Evolutionary conservation across 768 basidiomycete species (phyloP), one percentile per base, ranked within the genome.

Genomic region (Lentinus brumalis): DNA sequence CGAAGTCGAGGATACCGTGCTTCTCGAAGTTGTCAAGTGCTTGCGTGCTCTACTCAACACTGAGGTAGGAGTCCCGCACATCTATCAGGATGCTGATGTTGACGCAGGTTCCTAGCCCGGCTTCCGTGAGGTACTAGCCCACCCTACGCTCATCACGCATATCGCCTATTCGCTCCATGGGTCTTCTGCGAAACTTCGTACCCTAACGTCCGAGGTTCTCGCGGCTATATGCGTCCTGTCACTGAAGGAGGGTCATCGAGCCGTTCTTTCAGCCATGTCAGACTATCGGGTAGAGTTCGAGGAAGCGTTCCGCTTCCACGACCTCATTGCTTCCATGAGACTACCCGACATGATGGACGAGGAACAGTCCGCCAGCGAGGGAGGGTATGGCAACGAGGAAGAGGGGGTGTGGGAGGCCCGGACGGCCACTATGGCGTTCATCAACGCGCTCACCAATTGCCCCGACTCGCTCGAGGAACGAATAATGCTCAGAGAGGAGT

Each of bases 21-120:
- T 95, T 30, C 67, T 88, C 32, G 94, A 96, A 70, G 72, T 87
- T 26, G 79, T 93, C 64, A 91, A 88, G 69, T 94, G 92, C 70
- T 74, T 97, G 26, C 79, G 94, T 42, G 89, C 89, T 0, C 74
- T 98, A 16, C 76, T 95, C 63, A 97, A 97, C 67, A 96, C 89
- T 1, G 86, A 91, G 74, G 94, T 93, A 67, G 70, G 86, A 57
- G 63, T 29, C 63, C 54, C 39, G 46, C 29, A 35, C 57, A 46
- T 44, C 35, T 44, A n/a, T 51, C 45, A 4, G 35, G 39, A 53
- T 29, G 6, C 4, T 26, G 14, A 50, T 62, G 18, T 39, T 68
- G 46, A 69, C 18, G 35, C 16, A 40, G 32, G 2, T 62, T 45
- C 42, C 21, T n/a, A 95, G 92, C 75, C 81, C 53, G 93, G 92